Base-by-base conservation (phyloP, 805 yeast genomes). In the Kodamaea neixiangensis region DNA sequence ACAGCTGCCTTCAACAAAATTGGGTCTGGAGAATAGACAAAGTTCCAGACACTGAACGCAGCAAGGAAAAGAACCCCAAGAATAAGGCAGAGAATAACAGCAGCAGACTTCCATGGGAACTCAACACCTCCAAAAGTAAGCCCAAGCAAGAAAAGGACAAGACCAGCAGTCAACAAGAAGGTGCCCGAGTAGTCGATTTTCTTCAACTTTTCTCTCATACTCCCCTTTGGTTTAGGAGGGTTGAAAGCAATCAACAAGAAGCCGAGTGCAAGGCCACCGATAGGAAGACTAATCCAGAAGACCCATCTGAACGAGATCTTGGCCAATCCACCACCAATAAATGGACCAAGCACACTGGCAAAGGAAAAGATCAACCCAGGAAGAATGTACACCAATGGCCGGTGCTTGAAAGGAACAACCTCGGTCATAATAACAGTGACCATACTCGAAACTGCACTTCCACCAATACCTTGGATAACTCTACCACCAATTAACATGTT, bases 401-500 rank as follows among this genome's bases (percentile, higher is more conserved):
- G 54, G 33, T 49, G 48, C 14, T 65, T 56, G 2, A 72, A 63
- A 5, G 85, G 81, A 2, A 80, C 78, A 3, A 77, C 62, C 57
- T 84, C 89, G 2, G 87, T 74, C 3, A 78, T 67, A 20, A 86
- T 78, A 18, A 85, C 78, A 54, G 78, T 73, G 3, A 76, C 77
- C 61, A 82, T 66, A 1, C 83, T 72, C 57, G 81, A 83, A 41
- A 85, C 76, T 21, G 86, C 87, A 22, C 87, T 85, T 7, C 85
- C 89, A 10, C 92, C 93, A 37, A 82, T 60, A 43, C 94, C 94
- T 47, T 82, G 81, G 17, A 87, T 67, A 5, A 81, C 84, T 58
- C 96, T 75, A 0, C 89, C 92, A 2, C 83, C 89, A 52, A 87
- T 83, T 38, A 87, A 63, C 73, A 79, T 77, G 45, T 75, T 68